Base-by-base conservation (phyloP, 176 grass and related monocot species). In the Rhipidocladum racemiflorum region DNA sequence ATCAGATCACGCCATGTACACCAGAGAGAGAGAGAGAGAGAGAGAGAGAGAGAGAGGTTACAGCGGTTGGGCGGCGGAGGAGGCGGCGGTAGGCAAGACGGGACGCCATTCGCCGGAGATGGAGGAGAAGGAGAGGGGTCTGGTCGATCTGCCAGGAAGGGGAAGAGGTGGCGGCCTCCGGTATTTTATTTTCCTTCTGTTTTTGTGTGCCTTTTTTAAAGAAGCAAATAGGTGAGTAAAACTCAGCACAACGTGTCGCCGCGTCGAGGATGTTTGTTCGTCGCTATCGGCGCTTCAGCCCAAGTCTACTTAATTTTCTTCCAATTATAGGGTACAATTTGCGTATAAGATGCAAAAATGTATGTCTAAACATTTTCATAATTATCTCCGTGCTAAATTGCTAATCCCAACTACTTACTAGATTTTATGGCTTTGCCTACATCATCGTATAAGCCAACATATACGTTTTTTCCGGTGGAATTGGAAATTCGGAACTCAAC, bases 91-190 rank as follows among this genome's bases (percentile, higher is more conserved):
- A 27, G 53, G 84, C 85, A 34, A 94, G 65, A 64, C 81, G 72
- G 18, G 85, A 94, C n/a, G 89, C 91, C 94, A 97, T 97, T 65
- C 56, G 65, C 38, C 39, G 85, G 85, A 67, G 85, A 59, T 50
- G 64, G 79, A 50, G 3, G 72, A 20, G 3, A 62, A 20, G 9
- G 18, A 3, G 1, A 20, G 50, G 14, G 45, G 45, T 16, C 16
- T 25, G 12, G 30, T 7, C 42, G 65, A 87, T 87, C 72, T 83
- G 85, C 65, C 49, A 15, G 18, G 48, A 16, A 20, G 21, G 44
- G 3, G 16, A 49, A 17, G 51, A 24, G 70, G 55, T 20, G 73
- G 24, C 63, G 71, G 78, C 30, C 39, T 43, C 36, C n/a, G 4
- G 50, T n/a, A 40, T 76, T 35, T 59, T 49, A 3, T 50, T 34